Evolutionary conservation across 305 asterid genomes (phyloP).

Genomic region (Ajuga reptans): DNA sequence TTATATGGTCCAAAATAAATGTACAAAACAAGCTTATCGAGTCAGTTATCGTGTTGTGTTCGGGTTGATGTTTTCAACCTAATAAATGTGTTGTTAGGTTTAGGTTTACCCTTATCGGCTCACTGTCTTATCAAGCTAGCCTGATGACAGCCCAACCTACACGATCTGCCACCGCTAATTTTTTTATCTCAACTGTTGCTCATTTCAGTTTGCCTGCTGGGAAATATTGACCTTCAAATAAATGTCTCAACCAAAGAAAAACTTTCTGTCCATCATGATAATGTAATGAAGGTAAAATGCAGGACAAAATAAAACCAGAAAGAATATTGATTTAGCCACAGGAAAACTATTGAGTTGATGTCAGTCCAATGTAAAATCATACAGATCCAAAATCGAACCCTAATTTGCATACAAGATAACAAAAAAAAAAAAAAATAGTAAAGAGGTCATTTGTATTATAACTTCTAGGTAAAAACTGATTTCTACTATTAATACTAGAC

Average conservation of each 20-base stretch:
- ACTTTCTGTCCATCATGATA: not conserved
- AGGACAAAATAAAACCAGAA: not conserved
- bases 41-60: too few species aligned
- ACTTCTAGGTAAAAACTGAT: conserved; percentile 30
- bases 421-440: not conserved
- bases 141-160: too few species aligned
- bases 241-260: not conserved
- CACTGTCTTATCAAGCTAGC: too few species aligned
- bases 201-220: not conserved
- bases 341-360: conserved; percentile 2
- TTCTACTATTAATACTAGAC: conserved; percentile 28
- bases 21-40: too few species aligned
- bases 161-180: too few species aligned
- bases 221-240: not conserved
- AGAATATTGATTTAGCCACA: conserved; percentile 2
- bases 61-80: too few species aligned
- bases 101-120: too few species aligned
- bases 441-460: not conserved
- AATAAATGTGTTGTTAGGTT: too few species aligned
- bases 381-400: conserved; percentile 17
- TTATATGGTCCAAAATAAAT: not conserved
- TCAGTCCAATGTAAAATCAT: not conserved
- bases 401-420: not conserved
- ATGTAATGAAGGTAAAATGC: not conserved
- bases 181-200: too few species aligned